Conservation (phyloP, 495 filamentous ascomycete genomes). For the Aspergillus heteromorphus region DNA sequence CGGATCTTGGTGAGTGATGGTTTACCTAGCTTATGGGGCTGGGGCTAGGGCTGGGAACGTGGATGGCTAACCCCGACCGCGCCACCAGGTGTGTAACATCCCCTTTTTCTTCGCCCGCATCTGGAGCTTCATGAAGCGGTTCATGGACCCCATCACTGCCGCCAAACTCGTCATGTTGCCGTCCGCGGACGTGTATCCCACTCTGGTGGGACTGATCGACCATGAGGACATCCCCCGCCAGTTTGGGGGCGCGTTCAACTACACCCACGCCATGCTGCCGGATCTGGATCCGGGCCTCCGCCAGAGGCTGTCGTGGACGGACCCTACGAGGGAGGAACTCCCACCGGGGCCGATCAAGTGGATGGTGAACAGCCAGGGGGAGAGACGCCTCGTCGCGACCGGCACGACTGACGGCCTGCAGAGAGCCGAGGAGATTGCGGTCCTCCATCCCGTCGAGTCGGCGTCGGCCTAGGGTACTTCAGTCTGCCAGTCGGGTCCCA, state of each 20-base stretch:
- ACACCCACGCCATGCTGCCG: conserved; percentile 21
- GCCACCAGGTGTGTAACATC: conserved; percentile 22
- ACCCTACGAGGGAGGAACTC: neutral
- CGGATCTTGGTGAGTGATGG: conserved; percentile 21
- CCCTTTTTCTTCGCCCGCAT: conserved; percentile 21
- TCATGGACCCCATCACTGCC: conserved; percentile 25
- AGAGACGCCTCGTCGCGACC: conserved; percentile 17
- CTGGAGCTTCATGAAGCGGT: conserved; percentile 24
- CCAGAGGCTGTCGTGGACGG: conserved; percentile 7
- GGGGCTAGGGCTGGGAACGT: no score
- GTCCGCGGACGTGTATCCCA: conserved; percentile 11
- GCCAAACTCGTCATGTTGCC: conserved; percentile 21
- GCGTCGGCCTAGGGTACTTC: no score
- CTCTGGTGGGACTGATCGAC: conserved; percentile 17
- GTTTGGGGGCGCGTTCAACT: conserved; percentile 20
- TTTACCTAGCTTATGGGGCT: neutral
- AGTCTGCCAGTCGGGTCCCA: no score
- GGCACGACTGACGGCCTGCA: conserved; percentile 6
- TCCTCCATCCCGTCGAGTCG: neutral
- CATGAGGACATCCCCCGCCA: conserved; percentile 19
- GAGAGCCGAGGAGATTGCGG: neutral
- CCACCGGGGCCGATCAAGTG: conserved; percentile 26
- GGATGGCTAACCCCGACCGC: neutral
- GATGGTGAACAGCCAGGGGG: conserved; percentile 9
- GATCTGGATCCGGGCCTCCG: conserved; percentile 17